Conservation (phyloP, 2,329 filamentous ascomycete genomes). For the Ophiostoma sp. region DNA sequence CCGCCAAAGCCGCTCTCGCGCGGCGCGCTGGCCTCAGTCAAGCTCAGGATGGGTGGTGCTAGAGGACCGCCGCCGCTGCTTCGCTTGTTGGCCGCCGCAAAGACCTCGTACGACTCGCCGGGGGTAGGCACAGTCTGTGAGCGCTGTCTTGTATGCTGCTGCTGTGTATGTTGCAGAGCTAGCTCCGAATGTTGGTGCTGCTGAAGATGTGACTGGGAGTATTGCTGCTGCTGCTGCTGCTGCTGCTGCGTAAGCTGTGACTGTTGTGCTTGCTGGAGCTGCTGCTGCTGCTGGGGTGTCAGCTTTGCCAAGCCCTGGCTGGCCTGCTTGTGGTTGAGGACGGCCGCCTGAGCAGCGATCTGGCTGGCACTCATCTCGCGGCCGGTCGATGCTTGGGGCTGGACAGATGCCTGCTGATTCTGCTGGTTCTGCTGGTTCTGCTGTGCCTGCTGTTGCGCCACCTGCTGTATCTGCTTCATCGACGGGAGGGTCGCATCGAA, state of each 20-base stretch:
- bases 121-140: constrained; percentile 66
- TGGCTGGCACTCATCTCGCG: constrained; percentile 59
- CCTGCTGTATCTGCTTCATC: constrained; percentile 49
- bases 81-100: constrained; percentile 37
- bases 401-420: constrained; percentile 18
- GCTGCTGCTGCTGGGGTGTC: constrained; percentile 32
- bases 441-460: constrained; percentile 44
- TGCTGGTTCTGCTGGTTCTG: constrained; percentile 20
- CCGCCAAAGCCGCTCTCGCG: constrained; percentile 50
- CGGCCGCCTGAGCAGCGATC: constrained; percentile 73
- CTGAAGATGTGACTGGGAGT: constrained; percentile 38
- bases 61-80: constrained; percentile 46
- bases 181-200: constrained; percentile 42
- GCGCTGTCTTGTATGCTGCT: constrained; percentile 54
- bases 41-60: constrained; percentile 57
- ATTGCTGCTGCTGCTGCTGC: constrained; percentile 38
- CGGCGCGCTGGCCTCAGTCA: constrained; percentile 60
- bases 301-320: constrained; percentile 18
- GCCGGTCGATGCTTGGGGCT: constrained; percentile 24
- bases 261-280: constrained; percentile 50
- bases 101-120: constrained; percentile 39
- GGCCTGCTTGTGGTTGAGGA: constrained; percentile 55
- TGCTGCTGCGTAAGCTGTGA: constrained; percentile 45
- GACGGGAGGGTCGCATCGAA: constrained; percentile 70
- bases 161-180: constrained; percentile 28